These are phyloP conservation scores for Mucor velutinosus DNA, from an alignment of 371 early-diverging fungal species.

Conservation along the genomic window DNA sequence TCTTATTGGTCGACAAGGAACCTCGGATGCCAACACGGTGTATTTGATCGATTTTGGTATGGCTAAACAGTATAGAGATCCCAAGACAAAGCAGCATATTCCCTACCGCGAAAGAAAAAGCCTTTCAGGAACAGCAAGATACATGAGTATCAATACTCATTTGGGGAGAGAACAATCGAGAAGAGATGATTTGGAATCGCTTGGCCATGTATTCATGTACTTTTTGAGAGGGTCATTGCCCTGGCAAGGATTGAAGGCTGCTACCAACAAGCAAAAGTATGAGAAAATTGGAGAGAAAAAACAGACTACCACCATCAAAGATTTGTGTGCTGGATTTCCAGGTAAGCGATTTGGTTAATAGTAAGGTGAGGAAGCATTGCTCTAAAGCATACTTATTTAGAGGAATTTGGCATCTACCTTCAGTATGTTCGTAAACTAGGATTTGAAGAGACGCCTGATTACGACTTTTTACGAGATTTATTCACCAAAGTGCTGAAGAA, in stretches of 20 bases:
- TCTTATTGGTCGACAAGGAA: constrained; percentile 84
- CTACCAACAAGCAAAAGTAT: constrained; percentile 97
- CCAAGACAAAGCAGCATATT: constrained; percentile 93
- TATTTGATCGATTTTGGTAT: constrained; percentile 97
- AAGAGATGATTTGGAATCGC: constrained; percentile 97
- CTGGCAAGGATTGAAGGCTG: constrained; percentile 98
- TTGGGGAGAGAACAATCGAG: constrained; percentile 92
- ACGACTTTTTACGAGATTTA: constrained; percentile 78
- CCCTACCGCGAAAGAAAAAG: constrained; percentile 91
- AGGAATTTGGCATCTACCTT: constrained; percentile 85
- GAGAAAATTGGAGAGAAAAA: constrained; percentile 97
- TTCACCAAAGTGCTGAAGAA: constrained; percentile 78
- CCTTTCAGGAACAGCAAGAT: constrained; percentile 97
- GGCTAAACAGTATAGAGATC: constrained; percentile 94
- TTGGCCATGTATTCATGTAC: constrained; percentile 98
- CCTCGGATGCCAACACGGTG: constrained; percentile 64
- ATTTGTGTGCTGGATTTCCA: constrained; percentile 89
- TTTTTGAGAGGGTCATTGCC: constrained; percentile 95
- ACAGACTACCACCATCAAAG: constrained; percentile 81
- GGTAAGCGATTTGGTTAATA: constrained; percentile 1
- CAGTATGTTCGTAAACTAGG: constrained; percentile 80
- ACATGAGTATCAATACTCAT: constrained; percentile 95
- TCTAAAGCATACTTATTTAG: background rate
- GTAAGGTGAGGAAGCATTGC: background rate
- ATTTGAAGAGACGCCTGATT: constrained; percentile 45